Conservation (phyloP, 2,329 filamentous ascomycete species). For the Xylariaceae sp. region DNA sequence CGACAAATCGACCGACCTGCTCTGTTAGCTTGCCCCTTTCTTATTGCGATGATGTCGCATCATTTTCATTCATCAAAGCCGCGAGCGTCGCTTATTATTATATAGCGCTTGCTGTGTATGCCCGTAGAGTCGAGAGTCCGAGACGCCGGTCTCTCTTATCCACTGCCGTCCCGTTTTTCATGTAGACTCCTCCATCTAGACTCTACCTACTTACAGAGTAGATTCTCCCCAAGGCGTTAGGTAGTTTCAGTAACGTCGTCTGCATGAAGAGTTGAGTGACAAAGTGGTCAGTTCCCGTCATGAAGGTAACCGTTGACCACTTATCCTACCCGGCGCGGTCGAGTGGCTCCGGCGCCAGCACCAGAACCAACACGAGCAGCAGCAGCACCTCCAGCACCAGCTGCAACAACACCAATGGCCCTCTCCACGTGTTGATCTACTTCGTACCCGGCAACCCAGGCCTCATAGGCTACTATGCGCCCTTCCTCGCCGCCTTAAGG, state of each 20-base stretch:
- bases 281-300: background rate
- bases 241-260: background rate
- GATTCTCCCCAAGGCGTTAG: background rate
- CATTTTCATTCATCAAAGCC: no score
- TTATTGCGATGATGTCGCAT: background rate
- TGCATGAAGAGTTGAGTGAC: background rate
- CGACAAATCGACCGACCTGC: background rate
- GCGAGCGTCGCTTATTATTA: no score
- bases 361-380: background rate
- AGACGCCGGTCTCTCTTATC: background rate
- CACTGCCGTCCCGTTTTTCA: background rate
- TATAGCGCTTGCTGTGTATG: no score
- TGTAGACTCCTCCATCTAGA: background rate
- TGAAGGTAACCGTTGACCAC: constrained; percentile 8
- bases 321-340: constrained; percentile 14
- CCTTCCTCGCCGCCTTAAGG: constrained; percentile 58
- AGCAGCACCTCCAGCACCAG: background rate
- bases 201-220: background rate
- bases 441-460: constrained; percentile 75
- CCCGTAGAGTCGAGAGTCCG: background rate
- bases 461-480: constrained; percentile 65
- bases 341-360: constrained; percentile 1
- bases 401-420: background rate
- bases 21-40: background rate
- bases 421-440: constrained; percentile 51